Evolutionary conservation across 2,329 filamentous ascomycete species (phyloP).

Genomic region (Lasiodiplodia sp.): DNA sequence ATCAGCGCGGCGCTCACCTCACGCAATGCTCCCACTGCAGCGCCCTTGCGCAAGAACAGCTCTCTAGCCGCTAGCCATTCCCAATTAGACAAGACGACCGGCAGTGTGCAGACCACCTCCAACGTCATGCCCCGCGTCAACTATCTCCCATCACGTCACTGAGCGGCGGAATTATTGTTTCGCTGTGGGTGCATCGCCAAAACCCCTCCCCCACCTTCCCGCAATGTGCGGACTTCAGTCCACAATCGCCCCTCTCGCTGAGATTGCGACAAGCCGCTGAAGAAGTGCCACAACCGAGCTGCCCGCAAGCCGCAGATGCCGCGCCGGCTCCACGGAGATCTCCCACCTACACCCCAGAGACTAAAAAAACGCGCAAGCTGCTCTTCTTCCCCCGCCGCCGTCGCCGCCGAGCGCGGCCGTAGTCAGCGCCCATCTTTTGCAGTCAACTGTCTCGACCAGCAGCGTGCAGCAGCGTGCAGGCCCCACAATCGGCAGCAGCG

Average conservation of each 20-base stretch:
- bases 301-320: conserved; percentile 25
- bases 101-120: conserved; percentile 13
- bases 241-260: conserved; percentile 2
- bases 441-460: not conserved
- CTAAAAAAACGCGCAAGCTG: not conserved
- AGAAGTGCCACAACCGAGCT: conserved; percentile 26
- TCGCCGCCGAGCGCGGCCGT: not conserved
- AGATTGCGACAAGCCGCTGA: conserved; percentile 17
- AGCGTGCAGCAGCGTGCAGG: conserved; percentile 4
- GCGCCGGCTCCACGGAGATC: conserved; percentile 27
- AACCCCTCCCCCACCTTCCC: conserved; percentile 25
- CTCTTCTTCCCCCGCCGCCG: not conserved
- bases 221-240: conserved; percentile 3
- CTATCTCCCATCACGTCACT: conserved; percentile 19
- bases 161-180: conserved; percentile 15
- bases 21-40: conserved; percentile 12
- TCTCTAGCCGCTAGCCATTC: conserved; percentile 13
- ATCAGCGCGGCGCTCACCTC: conserved; percentile 9
- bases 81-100: conserved; percentile 25
- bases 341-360: not conserved
- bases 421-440: not conserved
- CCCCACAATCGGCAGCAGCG: conserved; percentile 15
- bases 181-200: conserved; percentile 5
- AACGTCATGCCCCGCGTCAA: conserved; percentile 24
- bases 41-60: not conserved